Conservation (phyloP, 2,329 filamentous ascomycete species). For the Paracoccidioides brasiliensis region DNA sequence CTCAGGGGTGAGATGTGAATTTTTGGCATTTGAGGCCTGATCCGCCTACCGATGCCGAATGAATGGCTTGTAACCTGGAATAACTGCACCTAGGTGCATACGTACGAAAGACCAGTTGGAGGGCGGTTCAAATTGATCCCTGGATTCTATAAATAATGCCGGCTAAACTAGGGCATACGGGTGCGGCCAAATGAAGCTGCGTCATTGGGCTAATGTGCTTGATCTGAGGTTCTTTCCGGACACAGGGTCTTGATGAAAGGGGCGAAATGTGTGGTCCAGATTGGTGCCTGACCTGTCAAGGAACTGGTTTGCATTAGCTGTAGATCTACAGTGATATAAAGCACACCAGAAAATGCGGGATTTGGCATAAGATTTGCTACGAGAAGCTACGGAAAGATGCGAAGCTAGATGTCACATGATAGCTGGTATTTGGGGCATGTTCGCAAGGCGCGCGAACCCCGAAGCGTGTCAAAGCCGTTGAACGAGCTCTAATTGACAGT, state of each 20-base stretch:
- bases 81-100: too few species aligned
- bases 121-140: too few species aligned
- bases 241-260: background rate
- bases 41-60: too few species aligned
- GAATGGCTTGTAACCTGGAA: too few species aligned
- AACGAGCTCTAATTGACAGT: constrained; percentile 1
- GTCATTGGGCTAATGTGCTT: background rate
- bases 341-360: background rate
- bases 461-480: background rate
- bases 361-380: background rate
- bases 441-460: background rate
- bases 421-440: constrained; percentile 9
- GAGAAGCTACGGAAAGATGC: too few species aligned
- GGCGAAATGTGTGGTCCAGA: background rate
- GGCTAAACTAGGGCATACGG: background rate
- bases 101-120: too few species aligned
- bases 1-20: too few species aligned
- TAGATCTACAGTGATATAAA: background rate
- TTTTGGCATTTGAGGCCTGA: too few species aligned
- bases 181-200: background rate
- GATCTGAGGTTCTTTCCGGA: background rate
- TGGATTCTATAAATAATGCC: too few species aligned
- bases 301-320: background rate
- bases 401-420: background rate
- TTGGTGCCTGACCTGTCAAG: background rate